Conservation (phyloP, 1,139 yeast species). For the Suhomyces coccinellae region DNA sequence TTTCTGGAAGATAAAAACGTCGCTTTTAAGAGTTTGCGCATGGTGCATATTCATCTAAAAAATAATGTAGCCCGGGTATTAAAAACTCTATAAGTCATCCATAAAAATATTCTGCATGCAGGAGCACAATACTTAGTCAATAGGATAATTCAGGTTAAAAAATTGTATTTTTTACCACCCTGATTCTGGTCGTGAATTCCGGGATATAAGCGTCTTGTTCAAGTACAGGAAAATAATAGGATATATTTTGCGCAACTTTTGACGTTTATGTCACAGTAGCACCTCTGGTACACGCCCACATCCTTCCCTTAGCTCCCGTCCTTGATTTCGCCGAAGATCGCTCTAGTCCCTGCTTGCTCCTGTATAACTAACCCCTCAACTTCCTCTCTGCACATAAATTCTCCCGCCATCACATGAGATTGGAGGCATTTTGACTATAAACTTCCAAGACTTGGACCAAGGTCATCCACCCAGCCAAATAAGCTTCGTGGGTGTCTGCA, state of each 20-base stretch:
- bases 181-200: background rate
- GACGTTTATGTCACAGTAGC: background rate
- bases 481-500: too few relatives aligned
- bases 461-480: too few relatives aligned
- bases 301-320: background rate
- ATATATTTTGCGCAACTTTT: too few relatives aligned
- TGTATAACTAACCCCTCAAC: too few relatives aligned
- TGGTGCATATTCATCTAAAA: constrained; percentile 7
- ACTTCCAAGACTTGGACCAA: too few relatives aligned
- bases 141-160: background rate
- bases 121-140: background rate
- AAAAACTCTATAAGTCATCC: background rate
- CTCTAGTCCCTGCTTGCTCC: background rate
- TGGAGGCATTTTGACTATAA: too few relatives aligned
- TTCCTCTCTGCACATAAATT: too few relatives aligned
- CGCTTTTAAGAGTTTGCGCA: constrained; percentile 9
- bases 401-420: too few relatives aligned
- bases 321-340: background rate
- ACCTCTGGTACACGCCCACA: background rate
- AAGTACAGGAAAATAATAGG: too few relatives aligned
- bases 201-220: too few relatives aligned
- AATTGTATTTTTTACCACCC: background rate
- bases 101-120: background rate
- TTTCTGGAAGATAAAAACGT: constrained; percentile 4
- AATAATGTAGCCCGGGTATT: background rate